These are phyloP conservation scores for Puccinia triticina DNA, from an alignment of 1,284 basidiomycete genomes.

Conservation along the genomic window DNA sequence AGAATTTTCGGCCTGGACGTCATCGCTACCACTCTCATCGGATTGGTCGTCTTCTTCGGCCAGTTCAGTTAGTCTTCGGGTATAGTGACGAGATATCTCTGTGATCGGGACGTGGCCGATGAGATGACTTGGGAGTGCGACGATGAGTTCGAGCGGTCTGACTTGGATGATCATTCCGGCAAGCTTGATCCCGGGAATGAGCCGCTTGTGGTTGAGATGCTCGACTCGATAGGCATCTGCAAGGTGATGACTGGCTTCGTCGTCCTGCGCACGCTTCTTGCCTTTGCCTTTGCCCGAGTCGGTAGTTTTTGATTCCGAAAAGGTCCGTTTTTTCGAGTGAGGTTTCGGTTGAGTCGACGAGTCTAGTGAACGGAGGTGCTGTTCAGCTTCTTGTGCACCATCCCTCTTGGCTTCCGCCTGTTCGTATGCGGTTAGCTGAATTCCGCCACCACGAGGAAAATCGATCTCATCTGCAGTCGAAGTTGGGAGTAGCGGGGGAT, in stretches of 20 bases:
- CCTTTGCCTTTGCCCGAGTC: not conserved
- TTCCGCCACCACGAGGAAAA: slow-evolving; percentile 51
- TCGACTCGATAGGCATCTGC: slow-evolving; percentile 29
- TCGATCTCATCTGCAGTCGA: slow-evolving; percentile 39
- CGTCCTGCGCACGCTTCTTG: not conserved
- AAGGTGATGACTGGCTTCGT: not conserved
- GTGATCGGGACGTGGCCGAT: slow-evolving; percentile 94
- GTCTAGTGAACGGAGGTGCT: not conserved
- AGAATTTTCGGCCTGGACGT: slow-evolving; percentile 66
- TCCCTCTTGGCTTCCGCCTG: slow-evolving; percentile 42
- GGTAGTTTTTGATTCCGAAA: slow-evolving; percentile 9
- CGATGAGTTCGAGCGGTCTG: slow-evolving; percentile 83
- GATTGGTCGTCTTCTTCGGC: slow-evolving; percentile 53
- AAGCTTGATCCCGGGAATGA: slow-evolving; percentile 80
- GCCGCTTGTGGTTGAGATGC: slow-evolving; percentile 62
- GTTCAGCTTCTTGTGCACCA: slow-evolving; percentile 42
- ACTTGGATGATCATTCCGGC: slow-evolving; percentile 83
- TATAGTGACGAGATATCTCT: slow-evolving; percentile 83
- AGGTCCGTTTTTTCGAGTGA: slow-evolving; percentile 1
- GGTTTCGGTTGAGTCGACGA: slow-evolving; percentile 18
- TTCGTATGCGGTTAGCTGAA: slow-evolving; percentile 35
- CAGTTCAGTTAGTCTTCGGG: slow-evolving; percentile 65
- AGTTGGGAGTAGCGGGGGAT: not conserved
- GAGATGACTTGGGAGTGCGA: slow-evolving; percentile 93
- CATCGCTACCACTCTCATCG: slow-evolving; percentile 55